Evolutionary conservation across 2,329 filamentous ascomycete species (phyloP).

Genomic region (Emericellopsis atlantica): DNA sequence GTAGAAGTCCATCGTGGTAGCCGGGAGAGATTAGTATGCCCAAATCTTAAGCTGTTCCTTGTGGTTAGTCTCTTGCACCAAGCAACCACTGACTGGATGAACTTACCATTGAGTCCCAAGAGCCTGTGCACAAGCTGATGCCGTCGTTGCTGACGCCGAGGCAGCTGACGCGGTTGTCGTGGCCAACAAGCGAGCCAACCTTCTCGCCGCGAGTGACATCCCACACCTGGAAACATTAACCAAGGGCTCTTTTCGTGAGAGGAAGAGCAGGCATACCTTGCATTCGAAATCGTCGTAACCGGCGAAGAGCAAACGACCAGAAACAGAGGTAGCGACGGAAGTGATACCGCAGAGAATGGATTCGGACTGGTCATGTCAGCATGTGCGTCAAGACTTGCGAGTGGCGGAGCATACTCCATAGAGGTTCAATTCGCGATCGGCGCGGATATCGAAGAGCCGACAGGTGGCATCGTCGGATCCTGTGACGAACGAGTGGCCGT

Average conservation of each 20-base stretch:
- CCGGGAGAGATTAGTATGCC: constrained; percentile 50
- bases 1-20: neutral
- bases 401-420: constrained; percentile 42
- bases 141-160: constrained; percentile 97
- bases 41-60: constrained; percentile 65
- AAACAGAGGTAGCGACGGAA: constrained; percentile 95
- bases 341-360: constrained; percentile 97
- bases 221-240: constrained; percentile 62
- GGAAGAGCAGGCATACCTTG: constrained; percentile 56
- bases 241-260: neutral
- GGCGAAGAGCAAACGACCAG: constrained; percentile 85
- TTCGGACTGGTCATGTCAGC: constrained; percentile 55
- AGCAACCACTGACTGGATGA: neutral
- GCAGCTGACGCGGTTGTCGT: constrained; percentile 98
- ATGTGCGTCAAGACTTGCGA: neutral
- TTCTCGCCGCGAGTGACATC: constrained; percentile 94
- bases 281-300: constrained; percentile 99
- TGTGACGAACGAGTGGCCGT: constrained; percentile 95
- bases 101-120: constrained; percentile 96
- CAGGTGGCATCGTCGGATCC: constrained; percentile 97
- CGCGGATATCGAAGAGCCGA: constrained; percentile 93
- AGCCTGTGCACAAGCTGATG: constrained; percentile 97
- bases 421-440: constrained; percentile 66
- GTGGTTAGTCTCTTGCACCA: too few relatives aligned
- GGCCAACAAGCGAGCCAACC: constrained; percentile 89